A percentile compares a stretch with the other conserved stretches of the same genome.
phyloP scores from a whole-genome alignment of 169 alveolate genomes.

The Eimeria acervulina region DNA sequence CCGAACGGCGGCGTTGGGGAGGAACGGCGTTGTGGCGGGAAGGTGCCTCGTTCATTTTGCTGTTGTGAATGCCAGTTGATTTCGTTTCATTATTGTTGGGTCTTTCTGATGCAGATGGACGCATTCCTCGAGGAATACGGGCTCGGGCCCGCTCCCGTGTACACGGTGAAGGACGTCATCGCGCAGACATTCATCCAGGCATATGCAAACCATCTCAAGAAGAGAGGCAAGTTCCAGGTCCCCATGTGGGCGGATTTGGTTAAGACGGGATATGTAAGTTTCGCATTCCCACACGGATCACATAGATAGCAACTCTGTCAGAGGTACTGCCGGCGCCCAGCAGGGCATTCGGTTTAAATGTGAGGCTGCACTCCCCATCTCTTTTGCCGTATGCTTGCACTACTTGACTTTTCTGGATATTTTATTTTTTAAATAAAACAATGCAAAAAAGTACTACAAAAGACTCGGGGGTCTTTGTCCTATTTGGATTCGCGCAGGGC shows the following conservation, averaged over 20 bases:
- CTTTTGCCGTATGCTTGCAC: background rate
- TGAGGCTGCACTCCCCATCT: background rate
- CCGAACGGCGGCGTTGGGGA: too few relatives aligned
- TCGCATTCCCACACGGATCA: background rate
- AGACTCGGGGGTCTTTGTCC: too few relatives aligned
- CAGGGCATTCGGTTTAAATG: background rate
- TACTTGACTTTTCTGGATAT: too few relatives aligned
- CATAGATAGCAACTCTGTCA: background rate
- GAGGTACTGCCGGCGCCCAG: background rate
- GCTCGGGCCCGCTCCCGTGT: constrained; percentile 73
- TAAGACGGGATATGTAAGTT: constrained; percentile 94
- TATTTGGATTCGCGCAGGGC: constrained; percentile 77
- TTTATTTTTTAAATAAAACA: too few relatives aligned
- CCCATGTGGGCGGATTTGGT: constrained; percentile 98
- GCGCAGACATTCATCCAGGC: constrained; percentile 96
- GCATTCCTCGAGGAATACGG: constrained; percentile 69
- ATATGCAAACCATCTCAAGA: constrained; percentile 97
- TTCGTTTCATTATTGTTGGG: background rate
- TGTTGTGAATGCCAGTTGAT: background rate
- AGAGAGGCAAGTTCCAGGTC: constrained; percentile 95
- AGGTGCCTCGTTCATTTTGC: background rate
- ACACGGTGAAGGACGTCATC: constrained; percentile 97
- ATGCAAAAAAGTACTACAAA: too few relatives aligned
- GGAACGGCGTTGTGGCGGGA: too few relatives aligned
- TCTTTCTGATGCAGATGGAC: constrained; percentile 49